Evolutionary conservation across 1,284 basidiomycete species (phyloP).

Genomic region (Bjerkandera adusta): DNA sequence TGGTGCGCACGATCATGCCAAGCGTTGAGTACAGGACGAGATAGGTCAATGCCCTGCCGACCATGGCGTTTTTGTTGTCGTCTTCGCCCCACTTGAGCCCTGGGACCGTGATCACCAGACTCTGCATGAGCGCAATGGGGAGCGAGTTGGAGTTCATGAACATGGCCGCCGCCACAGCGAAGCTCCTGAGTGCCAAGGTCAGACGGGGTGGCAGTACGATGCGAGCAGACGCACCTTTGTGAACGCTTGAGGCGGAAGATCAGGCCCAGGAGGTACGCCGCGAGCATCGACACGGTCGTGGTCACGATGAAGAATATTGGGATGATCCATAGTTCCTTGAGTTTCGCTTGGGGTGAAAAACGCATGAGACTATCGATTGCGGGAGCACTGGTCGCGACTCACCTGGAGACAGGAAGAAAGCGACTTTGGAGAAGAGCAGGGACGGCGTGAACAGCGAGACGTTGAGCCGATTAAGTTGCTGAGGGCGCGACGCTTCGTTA

Average conservation of each 20-base stretch:
- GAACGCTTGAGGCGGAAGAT: conserved; percentile 55
- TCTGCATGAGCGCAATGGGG: conserved; percentile 91
- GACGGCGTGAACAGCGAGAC: conserved; percentile 91
- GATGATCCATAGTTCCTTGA: conserved; percentile 89
- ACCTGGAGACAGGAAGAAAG: conserved; percentile 76
- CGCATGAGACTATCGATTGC: background rate
- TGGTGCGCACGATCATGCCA: conserved; percentile 88
- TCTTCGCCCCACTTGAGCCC: conserved; percentile 81
- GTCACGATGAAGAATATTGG: conserved; percentile 79
- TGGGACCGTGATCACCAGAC: conserved; percentile 82
- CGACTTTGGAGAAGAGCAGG: conserved; percentile 91
- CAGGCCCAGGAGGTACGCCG: conserved; percentile 50
- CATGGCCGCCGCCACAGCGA: conserved; percentile 83
- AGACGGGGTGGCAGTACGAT: background rate
- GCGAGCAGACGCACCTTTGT: conserved; percentile 45
- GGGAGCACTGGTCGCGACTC: conserved; percentile 18
- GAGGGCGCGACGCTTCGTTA: conserved; percentile 8
- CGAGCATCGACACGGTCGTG: conserved; percentile 59
- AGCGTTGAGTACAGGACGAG: conserved; percentile 91
- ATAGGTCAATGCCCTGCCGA: conserved; percentile 90
- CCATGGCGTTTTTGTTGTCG: conserved; percentile 85
- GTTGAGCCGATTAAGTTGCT: conserved; percentile 80
- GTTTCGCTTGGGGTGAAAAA: conserved; percentile 50
- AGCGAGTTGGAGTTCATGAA: conserved; percentile 94
- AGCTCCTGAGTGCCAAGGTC: conserved; percentile 49